Percentiles rank a stretch among this genome's conserved stretches.
Conservation (phyloP, 306 rosid species). For the Cicer pinnatifidum region DNA sequence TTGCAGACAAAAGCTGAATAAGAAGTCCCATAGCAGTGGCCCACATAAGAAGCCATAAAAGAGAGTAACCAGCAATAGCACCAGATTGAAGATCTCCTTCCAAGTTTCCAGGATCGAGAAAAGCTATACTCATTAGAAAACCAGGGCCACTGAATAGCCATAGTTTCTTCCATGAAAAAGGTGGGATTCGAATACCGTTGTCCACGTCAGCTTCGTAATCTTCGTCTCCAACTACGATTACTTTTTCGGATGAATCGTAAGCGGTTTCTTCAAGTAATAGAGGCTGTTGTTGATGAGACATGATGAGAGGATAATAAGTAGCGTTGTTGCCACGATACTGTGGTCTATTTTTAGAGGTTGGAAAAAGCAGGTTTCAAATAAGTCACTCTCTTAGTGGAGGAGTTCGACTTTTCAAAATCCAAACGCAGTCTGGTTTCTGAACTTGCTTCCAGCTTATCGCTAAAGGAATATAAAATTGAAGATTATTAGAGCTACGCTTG, state of each 20-base stretch:
- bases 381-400: background rate
- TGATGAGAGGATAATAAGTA: conserved; percentile 3
- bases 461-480: background rate
- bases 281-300: conserved; percentile 64
- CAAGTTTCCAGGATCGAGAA: conserved; percentile 89
- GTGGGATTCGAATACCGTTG: conserved; percentile 49
- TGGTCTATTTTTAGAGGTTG: background rate
- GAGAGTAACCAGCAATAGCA: conserved; percentile 89
- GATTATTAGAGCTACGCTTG: too few relatives aligned
- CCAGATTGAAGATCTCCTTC: conserved; percentile 98
- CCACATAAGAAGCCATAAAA: conserved; percentile 91
- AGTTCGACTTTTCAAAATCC: background rate
- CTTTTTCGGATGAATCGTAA: conserved; percentile 69
- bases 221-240: conserved; percentile 62
- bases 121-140: conserved; percentile 93
- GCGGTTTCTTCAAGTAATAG: conserved; percentile 64
- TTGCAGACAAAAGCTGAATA: conserved; percentile 82
- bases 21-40: conserved; percentile 91
- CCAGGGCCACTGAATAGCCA: conserved; percentile 98
- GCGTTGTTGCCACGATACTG: conserved; percentile 26
- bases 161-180: conserved; percentile 94
- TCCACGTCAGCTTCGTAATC: conserved; percentile 51
- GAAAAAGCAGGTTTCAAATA: background rate
- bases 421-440: background rate
- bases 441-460: too few relatives aligned